These are phyloP conservation scores for Panaeolus papilionaceus DNA, from an alignment of 768 basidiomycete species.

Conservation along the genomic window DNA sequence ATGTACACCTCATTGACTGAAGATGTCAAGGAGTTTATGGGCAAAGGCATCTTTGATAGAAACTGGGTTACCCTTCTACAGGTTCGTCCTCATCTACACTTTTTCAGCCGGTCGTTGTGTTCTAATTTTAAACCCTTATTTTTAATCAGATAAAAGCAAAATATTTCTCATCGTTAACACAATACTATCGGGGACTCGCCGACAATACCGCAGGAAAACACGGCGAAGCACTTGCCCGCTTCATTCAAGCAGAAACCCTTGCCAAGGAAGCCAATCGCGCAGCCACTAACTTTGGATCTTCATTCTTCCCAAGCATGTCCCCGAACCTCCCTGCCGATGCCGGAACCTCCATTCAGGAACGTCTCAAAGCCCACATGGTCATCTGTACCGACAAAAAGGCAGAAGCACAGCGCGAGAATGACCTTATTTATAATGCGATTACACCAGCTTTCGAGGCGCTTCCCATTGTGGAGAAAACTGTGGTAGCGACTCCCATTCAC, in stretches of 20 bases:
- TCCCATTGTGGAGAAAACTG: slow-evolving; percentile 80
- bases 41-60: slow-evolving; percentile 93
- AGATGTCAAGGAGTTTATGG: slow-evolving; percentile 96
- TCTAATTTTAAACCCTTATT: slow-evolving; percentile 2
- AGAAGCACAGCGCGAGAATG: slow-evolving; percentile 89
- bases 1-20: slow-evolving; percentile 87
- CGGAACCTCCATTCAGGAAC: slow-evolving; percentile 77
- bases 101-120: not conserved
- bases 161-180: slow-evolving; percentile 83
- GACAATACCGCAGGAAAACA: slow-evolving; percentile 81
- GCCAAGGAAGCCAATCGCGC: slow-evolving; percentile 85
- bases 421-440: slow-evolving; percentile 95
- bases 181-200: slow-evolving; percentile 85
- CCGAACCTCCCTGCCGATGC: slow-evolving; percentile 90
- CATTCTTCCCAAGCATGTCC: slow-evolving; percentile 74
- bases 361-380: slow-evolving; percentile 82
- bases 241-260: slow-evolving; percentile 74
- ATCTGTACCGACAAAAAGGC: slow-evolving; percentile 76
- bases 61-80: slow-evolving; percentile 92
- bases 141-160: slow-evolving; percentile 83
- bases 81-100: slow-evolving; percentile 44
- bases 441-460: slow-evolving; percentile 81
- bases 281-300: slow-evolving; percentile 69
- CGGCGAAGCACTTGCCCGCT: slow-evolving; percentile 85
- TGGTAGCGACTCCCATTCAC: slow-evolving; percentile 82